Evolutionary conservation across 2,329 filamentous ascomycete genomes (phyloP), one percentile per base, ranked within the genome.

Genomic region (Hymenoscyphus linearis): DNA sequence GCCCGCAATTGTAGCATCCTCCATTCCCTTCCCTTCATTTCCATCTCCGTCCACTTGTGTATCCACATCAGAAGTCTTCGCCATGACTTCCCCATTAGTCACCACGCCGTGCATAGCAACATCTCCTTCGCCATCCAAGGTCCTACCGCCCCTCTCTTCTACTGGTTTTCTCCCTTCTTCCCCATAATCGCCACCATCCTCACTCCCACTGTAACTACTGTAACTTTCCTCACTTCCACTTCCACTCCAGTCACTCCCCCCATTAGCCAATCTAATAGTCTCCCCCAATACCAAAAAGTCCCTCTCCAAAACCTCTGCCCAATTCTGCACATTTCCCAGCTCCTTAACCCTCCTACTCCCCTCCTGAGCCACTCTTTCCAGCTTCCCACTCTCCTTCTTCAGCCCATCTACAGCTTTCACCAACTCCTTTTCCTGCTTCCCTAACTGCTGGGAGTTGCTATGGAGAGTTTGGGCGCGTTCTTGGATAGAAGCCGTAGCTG

Each of bases 251-350:
- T 71, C 59, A 58, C 71, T 60, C 66, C 67, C 72, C 55, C 70
- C 68, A 52, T 72, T 77, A 2, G 82, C 85, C 60, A 87, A 71
- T 67, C 84, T 75, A 68, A 88, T 72, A 50, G 85, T 88, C 79
- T 88, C 85, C 73, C 86, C 84, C 6, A 89, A 71, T 52, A 86
- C 80, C 60, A 87, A 65, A 65, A 89, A 85, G 66, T 87, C 84
- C 62, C 84, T 74, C 79, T 87, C 90, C 70, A 93, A 79, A 76
- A 92, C 85, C 80, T 95, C 90, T 25, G 90, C 89, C 90, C 90
- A 95, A 74, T 93, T 93, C 79, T 93, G 89, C 71, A 93, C 83
- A 72, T 92, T 87, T 26, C 90, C 89, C 64, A 92, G 78, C 79
- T 92, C 89, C 76, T 92, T 93, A 62, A 93, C 77, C 70, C 81